Evolutionary conservation across 2,329 filamentous ascomycete species (phyloP).

Genomic region (Septoria petroselini): DNA sequence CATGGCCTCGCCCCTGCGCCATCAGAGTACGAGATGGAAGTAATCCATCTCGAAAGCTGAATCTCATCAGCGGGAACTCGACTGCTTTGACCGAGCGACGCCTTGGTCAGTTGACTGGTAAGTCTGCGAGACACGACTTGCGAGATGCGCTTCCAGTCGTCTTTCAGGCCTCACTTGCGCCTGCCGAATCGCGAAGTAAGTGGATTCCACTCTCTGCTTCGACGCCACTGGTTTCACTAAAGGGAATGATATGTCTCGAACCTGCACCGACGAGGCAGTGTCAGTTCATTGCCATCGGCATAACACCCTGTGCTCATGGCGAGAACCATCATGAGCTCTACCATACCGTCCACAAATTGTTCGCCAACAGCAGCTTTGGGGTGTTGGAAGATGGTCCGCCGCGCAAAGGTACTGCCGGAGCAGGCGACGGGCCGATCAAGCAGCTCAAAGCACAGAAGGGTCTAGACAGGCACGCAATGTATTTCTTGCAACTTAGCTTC

Average conservation of each 20-base stretch:
- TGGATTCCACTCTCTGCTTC: slow-evolving; percentile 74
- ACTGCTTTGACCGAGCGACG: slow-evolving; percentile 32
- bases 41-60: slow-evolving; percentile 27
- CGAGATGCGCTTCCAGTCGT: slow-evolving; percentile 53
- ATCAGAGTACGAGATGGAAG: slow-evolving; percentile 58
- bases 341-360: slow-evolving; percentile 73
- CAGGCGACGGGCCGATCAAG: slow-evolving; percentile 45
- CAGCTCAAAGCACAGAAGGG: slow-evolving; percentile 58
- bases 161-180: slow-evolving; percentile 62
- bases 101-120: slow-evolving; percentile 27
- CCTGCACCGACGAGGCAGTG: slow-evolving; percentile 68
- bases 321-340: slow-evolving; percentile 65
- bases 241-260: slow-evolving; percentile 66
- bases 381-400: slow-evolving; percentile 48
- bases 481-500: slow-evolving; percentile 61
- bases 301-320: slow-evolving; percentile 60
- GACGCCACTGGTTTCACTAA: slow-evolving; percentile 59
- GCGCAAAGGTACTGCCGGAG: slow-evolving; percentile 38
- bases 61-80: slow-evolving; percentile 24
- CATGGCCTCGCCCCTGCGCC: slow-evolving; percentile 59
- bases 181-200: slow-evolving; percentile 49
- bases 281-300: slow-evolving; percentile 80
- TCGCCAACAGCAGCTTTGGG: slow-evolving; percentile 75
- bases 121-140: slow-evolving; percentile 26
- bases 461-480: slow-evolving; percentile 84